Percentiles rank a stretch among this genome's conserved stretches.
phyloP scores from a whole-genome alignment of 2,329 filamentous ascomycete species.

The Talaromyces sp. region DNA sequence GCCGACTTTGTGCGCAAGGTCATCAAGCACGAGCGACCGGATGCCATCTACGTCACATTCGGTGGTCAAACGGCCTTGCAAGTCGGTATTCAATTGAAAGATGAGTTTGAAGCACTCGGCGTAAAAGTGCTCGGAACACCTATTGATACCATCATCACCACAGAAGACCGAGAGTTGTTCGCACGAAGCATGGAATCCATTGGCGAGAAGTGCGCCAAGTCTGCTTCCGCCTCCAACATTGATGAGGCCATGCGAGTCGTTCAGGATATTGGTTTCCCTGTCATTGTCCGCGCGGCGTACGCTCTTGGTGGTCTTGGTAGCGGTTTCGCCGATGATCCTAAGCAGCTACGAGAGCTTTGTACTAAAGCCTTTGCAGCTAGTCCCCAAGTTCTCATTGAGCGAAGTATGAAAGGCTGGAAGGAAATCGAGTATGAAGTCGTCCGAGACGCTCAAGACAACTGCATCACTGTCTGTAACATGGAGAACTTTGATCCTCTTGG shows the following conservation, averaged over 20 bases:
- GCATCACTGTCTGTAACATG: constrained; percentile 99
- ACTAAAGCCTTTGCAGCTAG: constrained; percentile 92
- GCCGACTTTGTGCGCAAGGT: constrained; percentile 97
- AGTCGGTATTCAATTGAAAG: constrained; percentile 95
- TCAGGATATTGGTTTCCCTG: constrained; percentile 88
- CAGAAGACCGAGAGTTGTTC: constrained; percentile 95
- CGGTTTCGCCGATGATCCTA: constrained; percentile 87
- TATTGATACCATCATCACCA: constrained; percentile 97
- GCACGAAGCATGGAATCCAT: constrained; percentile 98
- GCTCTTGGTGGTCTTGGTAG: constrained; percentile 91
- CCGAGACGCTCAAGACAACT: constrained; percentile 92
- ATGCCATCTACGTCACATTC: constrained; percentile 97
- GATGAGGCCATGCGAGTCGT: constrained; percentile 88
- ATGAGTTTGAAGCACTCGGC: constrained; percentile 88
- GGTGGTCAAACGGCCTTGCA: constrained; percentile 96
- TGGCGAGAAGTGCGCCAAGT: constrained; percentile 96
- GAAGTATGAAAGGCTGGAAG: constrained; percentile 99
- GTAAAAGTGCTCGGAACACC: constrained; percentile 94
- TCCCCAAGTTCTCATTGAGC: constrained; percentile 93
- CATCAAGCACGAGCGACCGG: constrained; percentile 88
- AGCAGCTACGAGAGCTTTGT: constrained; percentile 80
- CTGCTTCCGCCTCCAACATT: constrained; percentile 82
- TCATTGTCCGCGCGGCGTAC: constrained; percentile 95
- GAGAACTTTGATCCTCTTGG: constrained; percentile 99
- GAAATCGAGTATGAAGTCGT: constrained; percentile 99